Conservation (phyloP, 2,329 filamentous ascomycete species). For the Fusarium camptoceras region DNA sequence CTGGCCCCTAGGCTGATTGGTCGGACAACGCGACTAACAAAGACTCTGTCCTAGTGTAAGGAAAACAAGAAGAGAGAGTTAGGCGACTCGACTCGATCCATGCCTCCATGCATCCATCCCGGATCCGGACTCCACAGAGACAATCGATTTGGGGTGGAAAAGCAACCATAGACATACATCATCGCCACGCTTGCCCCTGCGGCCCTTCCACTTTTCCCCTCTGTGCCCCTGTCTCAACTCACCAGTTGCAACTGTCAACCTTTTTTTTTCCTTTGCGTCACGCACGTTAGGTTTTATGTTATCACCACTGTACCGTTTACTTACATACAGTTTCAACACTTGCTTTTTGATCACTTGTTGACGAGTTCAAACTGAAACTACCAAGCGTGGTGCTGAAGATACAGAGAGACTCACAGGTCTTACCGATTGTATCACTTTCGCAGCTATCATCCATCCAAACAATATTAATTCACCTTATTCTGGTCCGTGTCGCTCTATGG, state of each 20-base stretch:
- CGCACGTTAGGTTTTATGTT: constrained; percentile 17
- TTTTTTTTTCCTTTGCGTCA: constrained; percentile 33
- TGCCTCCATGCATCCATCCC: constrained; percentile 46
- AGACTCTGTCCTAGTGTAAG: constrained; percentile 42
- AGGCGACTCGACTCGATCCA: constrained; percentile 46
- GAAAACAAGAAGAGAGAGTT: constrained; percentile 38
- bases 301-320: constrained; percentile 5
- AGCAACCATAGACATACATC: constrained; percentile 51
- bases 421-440: constrained; percentile 12
- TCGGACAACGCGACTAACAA: constrained; percentile 44
- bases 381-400: constrained; percentile 13
- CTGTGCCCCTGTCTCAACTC: constrained; percentile 43
- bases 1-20: constrained; percentile 45
- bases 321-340: constrained; percentile 21
- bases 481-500: constrained; percentile 42
- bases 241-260: constrained; percentile 36
- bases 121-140: constrained; percentile 53
- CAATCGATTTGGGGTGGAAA: constrained; percentile 49
- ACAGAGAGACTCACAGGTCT: constrained; percentile 11
- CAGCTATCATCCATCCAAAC: constrained; percentile 24
- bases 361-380: constrained; percentile 8
- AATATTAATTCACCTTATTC: constrained; percentile 21
- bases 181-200: constrained; percentile 49
- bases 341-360: constrained; percentile 22
- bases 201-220: constrained; percentile 44